Base-by-base conservation (phyloP, 192 early-diverging fungal genomes). In the Podila epicladia region DNA sequence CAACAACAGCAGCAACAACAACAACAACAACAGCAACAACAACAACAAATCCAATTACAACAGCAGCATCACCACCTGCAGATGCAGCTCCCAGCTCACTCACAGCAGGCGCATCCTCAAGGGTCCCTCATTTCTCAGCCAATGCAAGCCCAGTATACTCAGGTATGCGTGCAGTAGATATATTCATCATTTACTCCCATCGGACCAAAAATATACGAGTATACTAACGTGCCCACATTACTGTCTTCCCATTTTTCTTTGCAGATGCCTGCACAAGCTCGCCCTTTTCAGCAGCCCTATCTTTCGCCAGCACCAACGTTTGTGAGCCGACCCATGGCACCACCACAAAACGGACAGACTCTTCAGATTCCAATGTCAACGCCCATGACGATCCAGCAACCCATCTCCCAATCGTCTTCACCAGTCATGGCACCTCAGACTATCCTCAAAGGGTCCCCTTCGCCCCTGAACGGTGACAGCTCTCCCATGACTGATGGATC, bases 401-500 rank as follows among this genome's bases (percentile, higher is more conserved):
- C 28, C 9, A 55, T 72, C 24, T 80, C 77, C 0, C 77, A 80
- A 33, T 53, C 77, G 7, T 51, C 71, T 15, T 73, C 77, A 11
- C 77, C 77, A 0, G 55, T 73, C 24, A 22, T 80, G 50, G 59
- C 45, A n/a, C 71, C 72, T 17, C 72, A 59, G 22, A 33, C 24
- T 53, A 26, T 51, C 20, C 45, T 73, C 31, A 80, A 80, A 31
- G 58, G 51, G 15, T 22, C 41, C 26, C 65, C 59, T 2, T 72
- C 75, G 29, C 58, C 69, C 7, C 62, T 80, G 33, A 55, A 69
- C 55, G 55, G 58, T 7, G 65, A 58, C 15, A 74, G 45, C 58
- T 64, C 72, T 2, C 67, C 72, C 0, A 73, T 77, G 62, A 68
- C 71, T 5, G 71, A 74, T 31, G 72, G 67, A 4, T 70, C 71